Conservation (phyloP, 228 moss, liverwort and hornwort species). For the Sphagnum fallax region DNA sequence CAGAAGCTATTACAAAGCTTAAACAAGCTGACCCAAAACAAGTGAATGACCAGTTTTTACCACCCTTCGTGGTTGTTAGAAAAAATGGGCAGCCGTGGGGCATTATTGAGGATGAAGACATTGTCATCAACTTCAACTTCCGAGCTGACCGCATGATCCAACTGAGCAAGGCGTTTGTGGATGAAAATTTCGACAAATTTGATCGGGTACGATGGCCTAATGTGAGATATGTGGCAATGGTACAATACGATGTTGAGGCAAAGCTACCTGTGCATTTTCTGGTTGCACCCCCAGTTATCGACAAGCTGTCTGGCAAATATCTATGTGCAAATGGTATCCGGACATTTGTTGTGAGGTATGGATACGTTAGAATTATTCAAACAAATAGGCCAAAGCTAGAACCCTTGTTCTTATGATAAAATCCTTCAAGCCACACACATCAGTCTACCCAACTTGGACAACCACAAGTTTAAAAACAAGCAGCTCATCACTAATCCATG, state of each 20-base stretch:
- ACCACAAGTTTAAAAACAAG: no score
- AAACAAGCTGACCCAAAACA: constrained; percentile 24
- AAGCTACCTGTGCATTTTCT: constrained; percentile 54
- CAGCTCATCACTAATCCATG: no score
- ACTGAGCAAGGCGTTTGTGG: constrained; percentile 59
- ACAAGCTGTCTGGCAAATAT: constrained; percentile 56
- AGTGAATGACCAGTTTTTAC: constrained; percentile 65
- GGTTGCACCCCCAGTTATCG: constrained; percentile 60
- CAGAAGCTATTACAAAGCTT: constrained; percentile 48
- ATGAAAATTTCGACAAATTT: constrained; percentile 57
- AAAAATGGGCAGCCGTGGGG: constrained; percentile 62
- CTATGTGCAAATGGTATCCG: constrained; percentile 50
- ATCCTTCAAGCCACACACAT: no score
- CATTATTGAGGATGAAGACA: constrained; percentile 34
- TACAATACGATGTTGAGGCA: constrained; percentile 68
- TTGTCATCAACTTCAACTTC: constrained; percentile 72
- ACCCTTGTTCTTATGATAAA: no score
- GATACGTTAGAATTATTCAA: neutral
- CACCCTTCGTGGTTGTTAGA: constrained; percentile 63
- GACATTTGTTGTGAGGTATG: constrained; percentile 61
- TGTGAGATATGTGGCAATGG: constrained; percentile 50
- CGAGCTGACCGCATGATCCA: constrained; percentile 62
- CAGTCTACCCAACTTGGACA: no score
- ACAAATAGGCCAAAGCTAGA: neutral
- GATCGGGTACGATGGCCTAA: constrained; percentile 65